These are phyloP conservation scores for Cryptosporidium tyzzeri DNA, from an alignment of 169 alveolate species.

Conservation along the genomic window DNA sequence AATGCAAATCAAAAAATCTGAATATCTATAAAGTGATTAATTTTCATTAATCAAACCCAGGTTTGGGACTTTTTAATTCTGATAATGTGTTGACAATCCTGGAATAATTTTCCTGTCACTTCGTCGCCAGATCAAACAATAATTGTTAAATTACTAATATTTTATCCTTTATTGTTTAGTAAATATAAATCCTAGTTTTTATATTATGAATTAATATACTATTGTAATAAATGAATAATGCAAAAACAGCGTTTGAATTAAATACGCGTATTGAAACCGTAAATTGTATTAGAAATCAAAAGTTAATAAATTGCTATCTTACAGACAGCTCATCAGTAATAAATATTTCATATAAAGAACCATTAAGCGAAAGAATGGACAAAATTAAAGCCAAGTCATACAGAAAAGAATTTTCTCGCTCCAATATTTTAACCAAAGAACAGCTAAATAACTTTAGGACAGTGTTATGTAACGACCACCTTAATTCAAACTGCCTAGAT, in stretches of 20 bases:
- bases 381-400: background rate
- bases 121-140: slow-evolving; percentile 15
- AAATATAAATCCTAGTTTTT: slow-evolving; percentile 11
- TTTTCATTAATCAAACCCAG: background rate
- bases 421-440: slow-evolving; percentile 17
- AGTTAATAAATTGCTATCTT: background rate
- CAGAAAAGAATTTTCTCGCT: background rate
- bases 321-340: background rate
- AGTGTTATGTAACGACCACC: slow-evolving; percentile 50
- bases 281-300: background rate
- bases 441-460: slow-evolving; percentile 53
- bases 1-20: background rate
- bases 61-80: slow-evolving; percentile 39
- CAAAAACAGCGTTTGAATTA: background rate
- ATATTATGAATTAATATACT: background rate
- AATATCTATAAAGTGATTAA: background rate
- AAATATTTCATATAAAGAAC: background rate
- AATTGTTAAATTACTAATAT: background rate
- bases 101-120: slow-evolving; percentile 22
- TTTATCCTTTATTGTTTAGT: slow-evolving; percentile 10
- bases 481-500: slow-evolving; percentile 61
- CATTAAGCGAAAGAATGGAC: background rate
- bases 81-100: background rate
- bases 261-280: background rate
- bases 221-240: slow-evolving; percentile 1